These are phyloP conservation scores for Penicillium subrubescens DNA, from an alignment of 495 filamentous ascomycete genomes.

Conservation along the genomic window DNA sequence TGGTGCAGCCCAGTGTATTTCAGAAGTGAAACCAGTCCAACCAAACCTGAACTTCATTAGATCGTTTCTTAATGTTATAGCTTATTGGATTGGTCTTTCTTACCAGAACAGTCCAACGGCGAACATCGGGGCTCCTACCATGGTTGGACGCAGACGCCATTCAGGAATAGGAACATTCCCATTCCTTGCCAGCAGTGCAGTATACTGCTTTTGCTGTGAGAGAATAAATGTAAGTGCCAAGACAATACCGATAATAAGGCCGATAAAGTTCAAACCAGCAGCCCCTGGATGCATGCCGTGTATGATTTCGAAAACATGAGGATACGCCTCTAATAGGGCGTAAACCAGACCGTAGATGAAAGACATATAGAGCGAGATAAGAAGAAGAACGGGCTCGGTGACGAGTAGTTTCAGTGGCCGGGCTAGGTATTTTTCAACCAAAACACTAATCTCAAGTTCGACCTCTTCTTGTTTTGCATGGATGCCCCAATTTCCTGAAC, in stretches of 20 bases:
- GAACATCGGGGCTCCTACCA: slow-evolving; percentile 53
- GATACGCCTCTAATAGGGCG: slow-evolving; percentile 47
- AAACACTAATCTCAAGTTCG: slow-evolving; percentile 18
- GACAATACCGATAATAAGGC: slow-evolving; percentile 39
- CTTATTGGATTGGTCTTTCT: neutral
- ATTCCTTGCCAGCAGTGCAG: slow-evolving; percentile 34
- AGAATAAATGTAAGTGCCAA: slow-evolving; percentile 33
- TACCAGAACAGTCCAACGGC: slow-evolving; percentile 60
- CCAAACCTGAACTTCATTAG: slow-evolving; percentile 36
- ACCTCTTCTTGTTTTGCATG: slow-evolving; percentile 53
- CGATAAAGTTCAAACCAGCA: slow-evolving; percentile 42
- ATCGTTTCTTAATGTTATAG: neutral
- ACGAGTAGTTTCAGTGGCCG: slow-evolving; percentile 48
- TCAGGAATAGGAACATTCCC: slow-evolving; percentile 38
- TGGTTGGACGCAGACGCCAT: slow-evolving; percentile 47
- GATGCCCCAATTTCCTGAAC: slow-evolving; percentile 45
- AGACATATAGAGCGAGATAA: slow-evolving; percentile 49
- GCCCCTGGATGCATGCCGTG: slow-evolving; percentile 41
- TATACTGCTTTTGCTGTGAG: slow-evolving; percentile 32
- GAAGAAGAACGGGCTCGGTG: slow-evolving; percentile 48
- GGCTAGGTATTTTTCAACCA: slow-evolving; percentile 45
- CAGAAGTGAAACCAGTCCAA: slow-evolving; percentile 38
- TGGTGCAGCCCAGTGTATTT: slow-evolving; percentile 42
- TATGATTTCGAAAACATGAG: slow-evolving; percentile 40
- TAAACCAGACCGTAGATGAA: slow-evolving; percentile 52